Evolutionary conservation across 1,284 basidiomycete genomes (phyloP).

Genomic region (Ustilago xerochloae): DNA sequence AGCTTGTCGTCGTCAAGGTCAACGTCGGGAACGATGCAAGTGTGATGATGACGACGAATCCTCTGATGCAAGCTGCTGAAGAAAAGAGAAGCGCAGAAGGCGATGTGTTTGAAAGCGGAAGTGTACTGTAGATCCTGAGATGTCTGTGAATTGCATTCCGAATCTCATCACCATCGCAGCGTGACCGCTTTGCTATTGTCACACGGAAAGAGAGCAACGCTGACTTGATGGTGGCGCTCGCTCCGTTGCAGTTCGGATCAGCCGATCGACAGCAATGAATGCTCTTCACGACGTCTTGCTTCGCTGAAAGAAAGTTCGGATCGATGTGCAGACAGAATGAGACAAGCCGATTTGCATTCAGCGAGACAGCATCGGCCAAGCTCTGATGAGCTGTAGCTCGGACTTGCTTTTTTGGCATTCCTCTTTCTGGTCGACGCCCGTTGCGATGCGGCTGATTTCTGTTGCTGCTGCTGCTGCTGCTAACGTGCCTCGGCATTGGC

Average conservation of each 20-base stretch:
- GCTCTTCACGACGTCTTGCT: not conserved
- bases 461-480: not conserved
- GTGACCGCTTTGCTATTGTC: too few species aligned
- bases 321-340: not conserved
- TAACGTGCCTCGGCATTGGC: conserved; percentile 30
- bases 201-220: too few species aligned
- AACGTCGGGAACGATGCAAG: too few species aligned
- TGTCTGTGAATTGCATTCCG: not conserved
- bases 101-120: not conserved
- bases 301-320: too few species aligned
- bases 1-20: not conserved
- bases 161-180: not conserved
- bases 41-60: not conserved
- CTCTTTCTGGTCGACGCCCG: too few species aligned
- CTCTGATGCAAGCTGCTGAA: not conserved
- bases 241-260: not conserved
- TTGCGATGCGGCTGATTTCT: not conserved
- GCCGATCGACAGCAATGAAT: not conserved
- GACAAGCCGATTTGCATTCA: not conserved
- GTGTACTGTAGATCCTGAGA: too few species aligned
- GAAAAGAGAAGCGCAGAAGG: not conserved
- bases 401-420: not conserved
- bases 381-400: conserved; percentile 2
- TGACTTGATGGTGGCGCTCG: too few species aligned
- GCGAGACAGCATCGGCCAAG: conserved; percentile 3